Evolutionary conservation across 2,329 filamentous ascomycete genomes (phyloP), one percentile per base, ranked within the genome.

Genomic region (Fusarium sp.): DNA sequence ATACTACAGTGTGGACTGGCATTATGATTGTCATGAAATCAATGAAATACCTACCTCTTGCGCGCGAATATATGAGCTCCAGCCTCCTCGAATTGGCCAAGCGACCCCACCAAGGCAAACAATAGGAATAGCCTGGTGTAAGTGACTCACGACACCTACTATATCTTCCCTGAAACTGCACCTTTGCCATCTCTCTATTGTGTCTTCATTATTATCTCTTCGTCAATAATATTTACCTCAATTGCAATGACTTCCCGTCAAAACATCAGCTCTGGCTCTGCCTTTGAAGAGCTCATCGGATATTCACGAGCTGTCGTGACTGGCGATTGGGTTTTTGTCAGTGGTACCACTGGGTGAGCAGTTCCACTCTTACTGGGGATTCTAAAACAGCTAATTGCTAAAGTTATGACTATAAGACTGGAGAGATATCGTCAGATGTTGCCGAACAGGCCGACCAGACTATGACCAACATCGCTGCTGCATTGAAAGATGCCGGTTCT

Each of bases 291-390:
- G 32, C 81, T 86, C 69, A 89, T 89, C 61, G 87, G 85, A 56
- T 89, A 89, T 78, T 89, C 87, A 36, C 83, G 87, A 55, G 87
- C 87, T 41, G 86, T 89, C 7, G 82, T 88, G 24, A 80, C 82
- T 3, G 87, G 85, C 17, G 85, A 86, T 42, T 86, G 85, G 82
- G 79, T 89, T 17, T 85, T 88, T 63, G 86, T 89, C 8, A 88
- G 87, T 5, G 87, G 87, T 1, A 89, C 87, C 42, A 89, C 87
- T 6, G 87, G 87, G 87, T 87, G 74, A 60, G 7, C 9, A 13
- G 28, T 8, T 30, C 4, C 6, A 20, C 6, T 32, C 8, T n/a
- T 62, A 3, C 8, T 50, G 24, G 6, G 3, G 13, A n/a, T 7
- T 14, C 13, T 10, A 6, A 24, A 10, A 12, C 38, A 8, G 15